Conservation (phyloP, 2,329 filamentous ascomycete genomes). For the Neurospora crassa region DNA sequence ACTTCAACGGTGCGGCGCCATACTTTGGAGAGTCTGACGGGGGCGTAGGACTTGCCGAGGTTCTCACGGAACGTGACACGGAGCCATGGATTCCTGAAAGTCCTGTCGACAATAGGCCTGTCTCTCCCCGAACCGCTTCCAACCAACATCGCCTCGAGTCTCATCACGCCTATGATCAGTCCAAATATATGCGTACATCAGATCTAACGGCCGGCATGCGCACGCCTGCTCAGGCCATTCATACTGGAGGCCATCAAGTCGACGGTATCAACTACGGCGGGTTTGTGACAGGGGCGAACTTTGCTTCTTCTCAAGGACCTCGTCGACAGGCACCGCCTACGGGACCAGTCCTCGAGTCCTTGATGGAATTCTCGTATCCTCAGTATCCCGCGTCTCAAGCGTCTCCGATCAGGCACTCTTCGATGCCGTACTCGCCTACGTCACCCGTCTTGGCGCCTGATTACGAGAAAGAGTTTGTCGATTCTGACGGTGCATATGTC, state of each 20-base stretch:
- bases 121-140: neutral
- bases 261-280: neutral
- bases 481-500: neutral
- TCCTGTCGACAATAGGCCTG: neutral
- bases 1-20: slow-evolving; percentile 16
- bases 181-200: neutral
- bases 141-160: neutral
- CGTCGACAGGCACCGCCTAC: neutral
- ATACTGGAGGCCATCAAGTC: neutral
- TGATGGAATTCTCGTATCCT: neutral
- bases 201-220: neutral
- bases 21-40: slow-evolving; percentile 19
- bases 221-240: neutral
- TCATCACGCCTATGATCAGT: neutral
- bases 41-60: slow-evolving; percentile 18
- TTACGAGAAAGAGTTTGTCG: neutral
- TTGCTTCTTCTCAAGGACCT: neutral
- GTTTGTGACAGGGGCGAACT: neutral
- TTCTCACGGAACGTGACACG: slow-evolving; percentile 16
- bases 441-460: neutral
- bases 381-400: neutral
- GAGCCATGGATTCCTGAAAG: slow-evolving; percentile 3
- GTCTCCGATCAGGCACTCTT: neutral
- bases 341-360: neutral
- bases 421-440: neutral